Conservation (phyloP, 2,329 filamentous ascomycete genomes). For the Pseudogymnoascus sp. region DNA sequence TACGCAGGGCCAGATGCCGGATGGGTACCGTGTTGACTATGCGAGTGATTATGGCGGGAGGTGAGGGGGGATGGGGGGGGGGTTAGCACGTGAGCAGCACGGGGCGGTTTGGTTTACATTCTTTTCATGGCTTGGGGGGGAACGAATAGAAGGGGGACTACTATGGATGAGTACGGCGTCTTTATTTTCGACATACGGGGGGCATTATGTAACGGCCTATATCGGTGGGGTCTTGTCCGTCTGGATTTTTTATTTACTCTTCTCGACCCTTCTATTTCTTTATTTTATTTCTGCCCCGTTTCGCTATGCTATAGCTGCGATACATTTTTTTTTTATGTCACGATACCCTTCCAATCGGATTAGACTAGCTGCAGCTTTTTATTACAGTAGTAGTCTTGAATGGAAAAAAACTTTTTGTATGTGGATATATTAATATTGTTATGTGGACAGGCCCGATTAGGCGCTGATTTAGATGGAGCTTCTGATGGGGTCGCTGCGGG, state of each 20-base stretch:
- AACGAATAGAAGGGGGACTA: not conserved
- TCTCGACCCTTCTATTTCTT: not conserved
- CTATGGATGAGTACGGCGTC: not conserved
- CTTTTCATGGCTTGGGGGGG: not conserved
- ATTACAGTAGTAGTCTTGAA: not conserved
- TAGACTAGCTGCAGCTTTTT: not conserved
- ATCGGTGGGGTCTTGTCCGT: not conserved
- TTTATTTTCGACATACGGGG: not conserved
- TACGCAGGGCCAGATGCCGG: constrained; percentile 21
- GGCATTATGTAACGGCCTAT: not conserved
- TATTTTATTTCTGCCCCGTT: too few species aligned
- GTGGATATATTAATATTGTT: not conserved
- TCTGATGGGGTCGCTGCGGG: not conserved
- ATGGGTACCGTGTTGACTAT: constrained; percentile 24
- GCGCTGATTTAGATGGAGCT: not conserved
- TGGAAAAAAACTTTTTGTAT: not conserved
- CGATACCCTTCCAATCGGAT: not conserved
- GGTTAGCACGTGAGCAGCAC: not conserved
- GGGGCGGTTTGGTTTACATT: constrained; percentile 6
- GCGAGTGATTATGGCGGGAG: constrained; percentile 26
- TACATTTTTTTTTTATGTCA: not conserved
- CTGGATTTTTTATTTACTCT: not conserved
- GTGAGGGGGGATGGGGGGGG: constrained; percentile 8
- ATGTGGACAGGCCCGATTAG: not conserved
- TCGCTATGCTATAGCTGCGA: not conserved